These are phyloP conservation scores for Russula emetica DNA, from an alignment of 768 basidiomycete species.

Conservation along the genomic window DNA sequence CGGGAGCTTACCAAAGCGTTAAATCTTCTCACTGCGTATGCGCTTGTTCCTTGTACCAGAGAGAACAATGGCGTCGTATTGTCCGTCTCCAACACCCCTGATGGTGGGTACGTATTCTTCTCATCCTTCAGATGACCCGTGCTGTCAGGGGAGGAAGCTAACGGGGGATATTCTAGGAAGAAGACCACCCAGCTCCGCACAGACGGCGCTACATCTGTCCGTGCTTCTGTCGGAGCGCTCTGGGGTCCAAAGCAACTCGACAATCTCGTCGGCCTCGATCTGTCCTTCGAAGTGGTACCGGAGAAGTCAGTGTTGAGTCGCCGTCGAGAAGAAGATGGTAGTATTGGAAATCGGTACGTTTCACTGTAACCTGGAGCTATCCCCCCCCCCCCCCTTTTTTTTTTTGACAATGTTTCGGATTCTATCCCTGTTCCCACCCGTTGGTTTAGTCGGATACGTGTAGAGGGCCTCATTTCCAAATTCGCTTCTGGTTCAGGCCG, in stretches of 20 bases:
- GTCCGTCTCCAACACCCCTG: constrained; percentile 61
- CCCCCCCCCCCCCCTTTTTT: not conserved
- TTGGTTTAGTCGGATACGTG: constrained; percentile 40
- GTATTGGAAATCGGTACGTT: constrained; percentile 16
- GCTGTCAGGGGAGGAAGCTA: not conserved
- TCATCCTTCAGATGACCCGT: not conserved
- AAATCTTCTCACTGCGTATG: constrained; percentile 81
- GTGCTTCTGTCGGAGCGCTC: constrained; percentile 62
- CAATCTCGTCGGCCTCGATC: constrained; percentile 65
- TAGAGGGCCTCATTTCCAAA: constrained; percentile 80
- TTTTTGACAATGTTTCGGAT: constrained; percentile 9
- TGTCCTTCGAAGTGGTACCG: constrained; percentile 63
- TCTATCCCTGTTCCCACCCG: constrained; percentile 5
- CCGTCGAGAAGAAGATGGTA: constrained; percentile 29
- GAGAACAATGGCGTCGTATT: constrained; percentile 63
- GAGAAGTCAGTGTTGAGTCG: constrained; percentile 51
- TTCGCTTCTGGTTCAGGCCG: constrained; percentile 74
- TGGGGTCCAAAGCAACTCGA: constrained; percentile 85
- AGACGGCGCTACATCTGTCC: constrained; percentile 56
- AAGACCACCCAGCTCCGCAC: constrained; percentile 72
- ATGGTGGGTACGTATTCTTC: constrained; percentile 57
- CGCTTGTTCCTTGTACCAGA: constrained; percentile 69
- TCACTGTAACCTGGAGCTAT: not conserved
- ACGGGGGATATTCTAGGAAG: constrained; percentile 38
- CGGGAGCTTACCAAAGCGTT: constrained; percentile 86